phyloP scores from a whole-genome alignment of 1,284 basidiomycete species.

The Puccinia coronata region DNA sequence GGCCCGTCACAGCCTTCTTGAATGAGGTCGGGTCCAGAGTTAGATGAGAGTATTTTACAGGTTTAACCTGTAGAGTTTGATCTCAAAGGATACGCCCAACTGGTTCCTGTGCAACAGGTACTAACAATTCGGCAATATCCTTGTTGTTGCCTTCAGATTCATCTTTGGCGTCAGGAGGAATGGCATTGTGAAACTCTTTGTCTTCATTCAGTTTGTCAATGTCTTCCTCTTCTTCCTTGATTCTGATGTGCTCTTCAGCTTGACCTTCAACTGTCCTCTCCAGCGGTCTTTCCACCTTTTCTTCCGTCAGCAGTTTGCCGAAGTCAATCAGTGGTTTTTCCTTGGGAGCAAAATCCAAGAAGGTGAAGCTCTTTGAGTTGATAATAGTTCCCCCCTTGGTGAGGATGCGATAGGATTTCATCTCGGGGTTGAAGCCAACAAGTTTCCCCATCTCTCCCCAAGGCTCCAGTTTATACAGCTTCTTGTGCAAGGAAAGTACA shows the following conservation, averaged over 20 bases:
- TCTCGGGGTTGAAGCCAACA: background rate
- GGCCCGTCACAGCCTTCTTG: background rate
- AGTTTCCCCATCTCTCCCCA: background rate
- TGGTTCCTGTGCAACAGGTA: background rate
- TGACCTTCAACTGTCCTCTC: background rate
- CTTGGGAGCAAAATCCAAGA: background rate
- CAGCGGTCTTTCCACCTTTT: no score
- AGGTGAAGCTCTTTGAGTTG: background rate
- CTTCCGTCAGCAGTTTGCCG: no score
- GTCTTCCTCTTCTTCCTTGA: constrained; percentile 5
- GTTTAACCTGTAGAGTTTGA: background rate
- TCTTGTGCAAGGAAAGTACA: background rate
- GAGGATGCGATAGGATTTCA: background rate
- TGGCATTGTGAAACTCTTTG: background rate
- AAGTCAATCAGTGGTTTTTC: background rate
- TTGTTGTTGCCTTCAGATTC: background rate
- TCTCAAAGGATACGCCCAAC: background rate
- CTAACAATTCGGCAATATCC: no score
- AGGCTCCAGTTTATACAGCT: background rate
- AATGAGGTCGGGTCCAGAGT: background rate
- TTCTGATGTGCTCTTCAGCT: background rate
- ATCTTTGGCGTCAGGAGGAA: background rate
- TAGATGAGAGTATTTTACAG: background rate
- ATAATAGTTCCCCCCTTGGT: background rate
- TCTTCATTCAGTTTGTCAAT: background rate